Evolutionary conservation across 225 moss, liverwort and hornwort genomes (phyloP), one percentile per base, ranked within the genome.

Genomic region (Sphagnum contortum): DNA sequence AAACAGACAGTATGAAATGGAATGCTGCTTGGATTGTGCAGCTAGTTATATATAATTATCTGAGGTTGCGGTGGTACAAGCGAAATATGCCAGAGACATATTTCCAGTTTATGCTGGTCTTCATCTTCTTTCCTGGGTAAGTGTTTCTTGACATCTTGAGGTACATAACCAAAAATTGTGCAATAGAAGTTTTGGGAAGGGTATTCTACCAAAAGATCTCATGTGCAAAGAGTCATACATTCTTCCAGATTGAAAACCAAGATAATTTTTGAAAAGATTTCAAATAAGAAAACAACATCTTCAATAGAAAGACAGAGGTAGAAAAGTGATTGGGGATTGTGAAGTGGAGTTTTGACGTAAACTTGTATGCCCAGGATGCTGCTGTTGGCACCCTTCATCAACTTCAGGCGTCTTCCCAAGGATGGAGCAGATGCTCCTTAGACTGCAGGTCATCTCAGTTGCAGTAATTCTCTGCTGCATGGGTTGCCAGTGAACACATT

Each of bases 61-160:
- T 96, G 2, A 82, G 90, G 13, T 72, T 88, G 72, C 84, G 92
- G 55, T 92, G 92, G 92, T 96, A 88, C 72, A 92, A 92, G 69
- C 78, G 96, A 9, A 82, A 11, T n/a, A 69, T 70, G 7, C 7
- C 65, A 7, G 96, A 96, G 64, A 90, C 96, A 0, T 80, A 66
- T 64, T 96, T 96, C 61, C 96, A 98, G 68, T 89, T 93, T 68
- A 45, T 91, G 81, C 89, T 98, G 12, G 96, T 98, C 49, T 98
- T 98, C 65, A 0, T 98, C 61, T 98, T 98, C 80, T 98, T 98
- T 75, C 96, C 96, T 2, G 92, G 96, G 85, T 85, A 70, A 65
- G 66, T 13, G 4, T 44, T 5, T 44, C 44, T 61, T 61, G 11
- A 47, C 9, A 61, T 3, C 46, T 44, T 9, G 9, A 9, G 52